Percentiles rank a stretch among this genome's conserved stretches.
These are phyloP conservation scores for Lasiodiplodia hormozganensis DNA, from an alignment of 2,329 filamentous ascomycete species.

Conservation along the genomic window DNA sequence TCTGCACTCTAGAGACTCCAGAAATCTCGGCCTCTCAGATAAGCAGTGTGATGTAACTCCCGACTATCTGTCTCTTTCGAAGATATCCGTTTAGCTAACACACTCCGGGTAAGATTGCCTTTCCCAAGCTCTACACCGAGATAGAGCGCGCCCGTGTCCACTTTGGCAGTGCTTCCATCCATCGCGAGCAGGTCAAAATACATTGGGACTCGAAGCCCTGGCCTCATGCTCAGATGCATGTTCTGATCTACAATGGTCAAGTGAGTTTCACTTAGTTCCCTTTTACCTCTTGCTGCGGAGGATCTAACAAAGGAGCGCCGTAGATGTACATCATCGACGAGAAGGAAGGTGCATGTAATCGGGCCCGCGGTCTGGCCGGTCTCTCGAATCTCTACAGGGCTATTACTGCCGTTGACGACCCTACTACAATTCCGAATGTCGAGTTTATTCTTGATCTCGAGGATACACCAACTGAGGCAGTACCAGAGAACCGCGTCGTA, in stretches of 20 bases:
- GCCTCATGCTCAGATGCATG: slow-evolving; percentile 13
- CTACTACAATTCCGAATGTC: slow-evolving; percentile 11
- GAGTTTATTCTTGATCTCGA: slow-evolving; percentile 23
- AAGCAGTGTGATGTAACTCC: slow-evolving; percentile 23
- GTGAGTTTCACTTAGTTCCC: neutral
- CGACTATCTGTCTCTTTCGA: neutral
- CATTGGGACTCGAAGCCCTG: neutral
- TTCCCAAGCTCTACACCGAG: slow-evolving; percentile 12
- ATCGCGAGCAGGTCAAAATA: slow-evolving; percentile 2
- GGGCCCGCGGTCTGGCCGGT: slow-evolving; percentile 9
- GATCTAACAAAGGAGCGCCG: neutral
- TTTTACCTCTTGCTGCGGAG: neutral
- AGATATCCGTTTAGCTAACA: neutral
- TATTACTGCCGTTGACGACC: slow-evolving; percentile 15
- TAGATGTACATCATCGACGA: slow-evolving; percentile 23
- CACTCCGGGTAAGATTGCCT: neutral
- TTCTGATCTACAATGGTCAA: slow-evolving; percentile 22
- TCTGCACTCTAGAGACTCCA: neutral
- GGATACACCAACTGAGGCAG: slow-evolving; percentile 1
- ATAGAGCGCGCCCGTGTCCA: slow-evolving; percentile 5
- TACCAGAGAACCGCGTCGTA: slow-evolving; percentile 32
- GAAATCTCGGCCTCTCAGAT: slow-evolving; percentile 20
- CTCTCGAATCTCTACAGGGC: slow-evolving; percentile 20
- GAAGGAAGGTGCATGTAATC: slow-evolving; percentile 2
- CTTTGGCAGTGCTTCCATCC: slow-evolving; percentile 7